phyloP scores from a whole-genome alignment of 23 red algal genomes.

The Gracilaria domingensis region DNA sequence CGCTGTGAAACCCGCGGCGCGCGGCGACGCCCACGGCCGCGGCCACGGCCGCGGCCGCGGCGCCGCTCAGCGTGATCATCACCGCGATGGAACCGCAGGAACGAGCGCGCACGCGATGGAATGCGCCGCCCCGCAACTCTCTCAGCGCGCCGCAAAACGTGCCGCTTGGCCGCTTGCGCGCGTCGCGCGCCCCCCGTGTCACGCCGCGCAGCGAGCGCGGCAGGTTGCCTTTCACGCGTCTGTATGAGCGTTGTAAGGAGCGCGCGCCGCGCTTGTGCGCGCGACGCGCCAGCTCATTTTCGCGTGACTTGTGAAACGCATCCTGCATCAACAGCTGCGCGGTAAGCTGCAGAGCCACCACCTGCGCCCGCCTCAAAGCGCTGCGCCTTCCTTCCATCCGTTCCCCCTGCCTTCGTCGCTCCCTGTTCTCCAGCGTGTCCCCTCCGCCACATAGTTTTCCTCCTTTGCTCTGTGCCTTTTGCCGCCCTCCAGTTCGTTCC shows the following conservation, averaged over 20 bases:
- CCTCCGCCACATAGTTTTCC: neutral
- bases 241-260: too few relatives aligned
- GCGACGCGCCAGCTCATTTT: neutral
- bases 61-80: too few relatives aligned
- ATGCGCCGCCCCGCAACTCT: neutral
- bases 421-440: neutral
- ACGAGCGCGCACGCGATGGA: neutral
- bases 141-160: neutral
- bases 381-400: neutral
- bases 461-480: neutral
- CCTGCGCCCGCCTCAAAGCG: neutral
- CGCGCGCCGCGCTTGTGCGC: neutral
- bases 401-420: slow-evolving; percentile 1
- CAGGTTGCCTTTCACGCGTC: neutral
- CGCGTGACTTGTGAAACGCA: slow-evolving; percentile 7
- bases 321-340: neutral
- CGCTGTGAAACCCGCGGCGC: too few relatives aligned
- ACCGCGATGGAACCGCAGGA: too few relatives aligned
- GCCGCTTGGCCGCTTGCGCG: slow-evolving; percentile 17
- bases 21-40: too few relatives aligned
- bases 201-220: slow-evolving; percentile 11
- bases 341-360: neutral
- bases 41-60: too few relatives aligned
- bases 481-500: neutral
- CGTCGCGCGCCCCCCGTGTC: neutral